Evolutionary conservation across 148 eudicot genomes (phyloP).

Genomic region (Fagopyrum tataricum): DNA sequence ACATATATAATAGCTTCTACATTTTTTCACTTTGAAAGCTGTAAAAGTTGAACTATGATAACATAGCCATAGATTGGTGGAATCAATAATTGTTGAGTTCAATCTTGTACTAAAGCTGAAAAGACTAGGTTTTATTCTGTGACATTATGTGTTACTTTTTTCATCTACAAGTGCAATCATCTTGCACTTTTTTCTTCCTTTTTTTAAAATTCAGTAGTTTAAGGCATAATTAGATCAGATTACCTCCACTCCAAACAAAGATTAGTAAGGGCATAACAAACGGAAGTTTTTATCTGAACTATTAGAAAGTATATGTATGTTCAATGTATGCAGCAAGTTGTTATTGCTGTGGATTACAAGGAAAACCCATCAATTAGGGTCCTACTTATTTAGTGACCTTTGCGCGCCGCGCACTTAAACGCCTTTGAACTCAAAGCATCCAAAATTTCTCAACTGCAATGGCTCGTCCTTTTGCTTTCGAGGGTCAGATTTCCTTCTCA

Average conservation of each 20-base stretch:
- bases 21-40: conserved; percentile 3
- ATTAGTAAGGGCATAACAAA: not conserved
- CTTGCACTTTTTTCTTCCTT: not conserved
- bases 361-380: not conserved
- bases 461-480: not conserved
- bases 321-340: not conserved
- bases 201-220: not conserved
- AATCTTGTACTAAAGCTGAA: conserved; percentile 7
- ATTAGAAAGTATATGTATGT: not conserved
- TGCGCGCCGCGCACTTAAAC: not conserved
- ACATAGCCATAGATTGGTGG: conserved; percentile 3
- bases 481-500: conserved; percentile 1
- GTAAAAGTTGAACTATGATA: conserved; percentile 10
- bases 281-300: not conserved
- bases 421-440: conserved; percentile 1
- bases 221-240: not conserved
- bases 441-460: not conserved
- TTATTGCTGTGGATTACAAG: not conserved
- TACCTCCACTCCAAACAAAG: not conserved
- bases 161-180: not conserved
- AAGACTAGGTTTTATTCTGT: conserved; percentile 6
- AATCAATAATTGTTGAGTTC: conserved; percentile 4
- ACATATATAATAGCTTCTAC: not conserved
- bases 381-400: not conserved
- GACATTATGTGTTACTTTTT: not conserved